Conservation (phyloP, 2,329 filamentous ascomycete species). For the Fusarium poae region DNA sequence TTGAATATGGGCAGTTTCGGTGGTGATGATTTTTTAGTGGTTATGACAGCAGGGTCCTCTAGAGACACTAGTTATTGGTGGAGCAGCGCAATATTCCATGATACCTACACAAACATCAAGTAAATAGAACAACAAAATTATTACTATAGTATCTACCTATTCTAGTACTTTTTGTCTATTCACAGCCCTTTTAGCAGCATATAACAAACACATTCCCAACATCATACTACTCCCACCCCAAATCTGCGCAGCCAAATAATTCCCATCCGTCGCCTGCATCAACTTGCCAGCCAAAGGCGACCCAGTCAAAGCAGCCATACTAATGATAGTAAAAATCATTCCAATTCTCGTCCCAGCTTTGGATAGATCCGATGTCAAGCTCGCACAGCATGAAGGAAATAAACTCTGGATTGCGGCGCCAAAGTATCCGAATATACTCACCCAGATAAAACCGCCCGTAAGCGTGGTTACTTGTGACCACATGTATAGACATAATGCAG, state of each 20-base stretch:
- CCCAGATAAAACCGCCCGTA: constrained; percentile 66
- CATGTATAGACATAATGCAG: constrained; percentile 60
- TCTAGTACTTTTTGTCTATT: constrained; percentile 25
- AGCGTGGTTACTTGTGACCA: constrained; percentile 66
- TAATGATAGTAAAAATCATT: constrained; percentile 70
- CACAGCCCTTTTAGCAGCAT: constrained; percentile 56
- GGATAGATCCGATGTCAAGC: constrained; percentile 65
- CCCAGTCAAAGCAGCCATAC: constrained; percentile 66
- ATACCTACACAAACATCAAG: background rate
- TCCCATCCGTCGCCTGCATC: constrained; percentile 58
- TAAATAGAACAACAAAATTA: background rate
- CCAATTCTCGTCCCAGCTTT: constrained; percentile 70
- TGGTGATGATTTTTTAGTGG: constrained; percentile 42
- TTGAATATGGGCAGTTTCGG: background rate
- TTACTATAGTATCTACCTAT: background rate
- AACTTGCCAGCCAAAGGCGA: constrained; percentile 67
- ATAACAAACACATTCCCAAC: constrained; percentile 58
- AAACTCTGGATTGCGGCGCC: constrained; percentile 74
- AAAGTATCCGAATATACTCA: constrained; percentile 72
- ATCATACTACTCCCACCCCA: constrained; percentile 63
- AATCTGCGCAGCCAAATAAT: constrained; percentile 64
- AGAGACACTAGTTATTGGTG: constrained; percentile 31
- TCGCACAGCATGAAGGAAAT: constrained; percentile 67
- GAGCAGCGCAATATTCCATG: background rate
- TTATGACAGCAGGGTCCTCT: constrained; percentile 14